A percentile compares a stretch with the other conserved stretches of the same genome.
Conservation (phyloP, 2,329 filamentous ascomycete species). For the Xylaria multiplex region DNA sequence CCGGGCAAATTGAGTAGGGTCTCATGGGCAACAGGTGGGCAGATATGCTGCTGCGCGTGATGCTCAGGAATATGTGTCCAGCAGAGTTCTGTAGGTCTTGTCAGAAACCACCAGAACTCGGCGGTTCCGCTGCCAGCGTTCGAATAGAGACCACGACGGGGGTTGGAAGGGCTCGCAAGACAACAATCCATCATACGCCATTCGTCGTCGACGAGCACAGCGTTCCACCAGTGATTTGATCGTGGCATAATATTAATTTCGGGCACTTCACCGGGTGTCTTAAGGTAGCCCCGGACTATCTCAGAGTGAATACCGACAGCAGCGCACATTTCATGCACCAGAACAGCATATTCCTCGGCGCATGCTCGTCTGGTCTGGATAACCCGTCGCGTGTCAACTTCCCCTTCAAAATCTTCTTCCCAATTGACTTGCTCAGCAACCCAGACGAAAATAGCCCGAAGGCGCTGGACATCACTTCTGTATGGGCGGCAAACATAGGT, state of each 20-base stretch:
- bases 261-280: constrained; percentile 83
- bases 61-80: constrained; percentile 95
- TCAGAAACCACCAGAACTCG: constrained; percentile 94
- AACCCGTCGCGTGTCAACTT: constrained; percentile 82
- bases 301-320: constrained; percentile 90
- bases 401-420: constrained; percentile 94
- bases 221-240: constrained; percentile 98
- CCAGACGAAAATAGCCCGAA: constrained; percentile 97
- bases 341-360: constrained; percentile 85
- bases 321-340: constrained; percentile 93
- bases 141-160: constrained; percentile 80
- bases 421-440: constrained; percentile 93
- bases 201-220: constrained; percentile 89
- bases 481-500: constrained; percentile 95
- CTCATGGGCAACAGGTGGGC: constrained; percentile 86
- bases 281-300: constrained; percentile 88
- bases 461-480: constrained; percentile 88
- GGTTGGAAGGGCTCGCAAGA: constrained; percentile 89
- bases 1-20: constrained; percentile 87
- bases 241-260: constrained; percentile 85
- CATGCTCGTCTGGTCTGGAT: constrained; percentile 86
- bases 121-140: constrained; percentile 74
- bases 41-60: constrained; percentile 90
- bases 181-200: constrained; percentile 98
- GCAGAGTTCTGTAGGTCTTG: constrained; percentile 86